Base-by-base conservation (phyloP, 306 rosid genomes). In the Cucurbita moschata region DNA sequence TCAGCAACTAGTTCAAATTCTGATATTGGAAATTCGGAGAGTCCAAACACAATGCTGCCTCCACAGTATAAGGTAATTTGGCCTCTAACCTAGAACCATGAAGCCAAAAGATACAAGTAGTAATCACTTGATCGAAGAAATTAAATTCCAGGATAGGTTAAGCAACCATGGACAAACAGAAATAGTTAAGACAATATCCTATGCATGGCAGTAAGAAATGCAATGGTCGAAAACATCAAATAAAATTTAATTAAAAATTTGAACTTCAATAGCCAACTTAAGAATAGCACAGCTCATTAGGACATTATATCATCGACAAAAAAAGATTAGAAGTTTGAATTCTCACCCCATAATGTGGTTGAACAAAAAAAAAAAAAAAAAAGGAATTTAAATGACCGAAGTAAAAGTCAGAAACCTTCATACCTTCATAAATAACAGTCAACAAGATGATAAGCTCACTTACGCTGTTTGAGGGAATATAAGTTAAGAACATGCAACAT, bases 1-100 rank as follows among this genome's bases (percentile, higher is more conserved):
- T 94, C 98, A 0, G 98, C 98, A 71, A 94, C 98, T 49, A 94
- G 97, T 84, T 94, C 98, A 83, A 94, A 94, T 82, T 94, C 98
- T 38, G 98, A 94, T 65, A 94, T 75, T 79, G 98, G 98, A 85
- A 71, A 90, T 30, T 94, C 86, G 0, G 98, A 90, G 82, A 94
- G 57, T 67, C 98, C 98, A 82, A 94, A 94, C 74, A 89, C 85
- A 79, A 94, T 85, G 89, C 96, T 94, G 78, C 88, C 98, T 69
- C 97, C 97, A 83, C 79, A 39, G 53, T 90, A 94, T 42, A 94
- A 86, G 79, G 95, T 87, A 75, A 94, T 89, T 82, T 94, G 95
- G 64, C 98, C 98, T 82, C 98, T 90, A 75, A 94, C 98, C 98
- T 94, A 83, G 84, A 84, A 80, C 72, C 73, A 77, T 80, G 81